Evolutionary conservation across 257 asterid species (phyloP).

Genomic region (Solanum tacnaense): DNA sequence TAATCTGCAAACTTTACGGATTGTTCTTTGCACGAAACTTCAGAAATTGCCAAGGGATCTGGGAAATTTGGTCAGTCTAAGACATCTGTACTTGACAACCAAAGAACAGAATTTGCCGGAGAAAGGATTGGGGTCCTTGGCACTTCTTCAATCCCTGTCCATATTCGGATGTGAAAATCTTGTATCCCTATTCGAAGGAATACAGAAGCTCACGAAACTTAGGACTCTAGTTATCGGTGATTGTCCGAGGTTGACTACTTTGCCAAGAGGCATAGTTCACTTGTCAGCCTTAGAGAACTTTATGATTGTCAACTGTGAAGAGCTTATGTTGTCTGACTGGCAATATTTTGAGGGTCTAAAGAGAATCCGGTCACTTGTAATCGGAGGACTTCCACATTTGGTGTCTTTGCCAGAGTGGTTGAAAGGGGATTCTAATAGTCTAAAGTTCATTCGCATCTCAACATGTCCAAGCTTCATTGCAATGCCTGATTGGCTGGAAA

Average conservation of each 20-base stretch:
- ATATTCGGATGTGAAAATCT: neutral
- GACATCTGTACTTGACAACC: constrained; percentile 1
- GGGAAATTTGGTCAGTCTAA: neutral
- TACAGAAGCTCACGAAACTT: neutral
- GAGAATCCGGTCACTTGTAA: neutral
- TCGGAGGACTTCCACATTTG: constrained; percentile 1
- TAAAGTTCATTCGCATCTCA: neutral
- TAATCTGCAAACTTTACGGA: constrained; percentile 3
- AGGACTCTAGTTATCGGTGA: neutral
- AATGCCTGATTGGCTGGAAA: neutral
- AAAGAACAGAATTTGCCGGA: constrained; percentile 3
- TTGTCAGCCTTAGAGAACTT: neutral
- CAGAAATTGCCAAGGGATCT: neutral
- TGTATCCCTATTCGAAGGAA: neutral
- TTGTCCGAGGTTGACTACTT: neutral
- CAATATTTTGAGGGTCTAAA: neutral
- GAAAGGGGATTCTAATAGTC: neutral
- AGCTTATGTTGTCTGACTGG: neutral
- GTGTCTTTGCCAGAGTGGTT: neutral
- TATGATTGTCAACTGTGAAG: neutral
- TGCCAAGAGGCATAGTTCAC: neutral
- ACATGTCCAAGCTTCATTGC: neutral
- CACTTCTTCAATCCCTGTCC: neutral
- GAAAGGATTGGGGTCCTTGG: neutral
- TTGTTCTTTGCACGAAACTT: constrained; percentile 4